Evolutionary conservation across 306 rosid genomes (phyloP).

Genomic region (Quercus aquifolioides): DNA sequence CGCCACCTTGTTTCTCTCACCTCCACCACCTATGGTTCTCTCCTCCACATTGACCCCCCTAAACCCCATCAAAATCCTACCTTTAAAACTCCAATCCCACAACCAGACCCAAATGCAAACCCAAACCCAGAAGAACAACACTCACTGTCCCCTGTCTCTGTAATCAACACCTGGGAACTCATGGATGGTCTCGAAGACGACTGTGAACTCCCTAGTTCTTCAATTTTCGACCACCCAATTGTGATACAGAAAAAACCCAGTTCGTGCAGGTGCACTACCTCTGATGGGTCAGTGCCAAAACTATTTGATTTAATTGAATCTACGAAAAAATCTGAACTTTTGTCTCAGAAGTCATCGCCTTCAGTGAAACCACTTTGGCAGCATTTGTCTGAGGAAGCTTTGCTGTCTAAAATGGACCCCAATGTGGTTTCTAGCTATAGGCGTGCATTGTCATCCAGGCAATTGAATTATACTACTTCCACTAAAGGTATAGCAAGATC

Average conservation of each 20-base stretch:
- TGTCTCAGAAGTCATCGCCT: conserved; percentile 21
- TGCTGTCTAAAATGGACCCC: conserved; percentile 71
- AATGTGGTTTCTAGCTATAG: conserved; percentile 68
- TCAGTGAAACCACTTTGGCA: conserved; percentile 72
- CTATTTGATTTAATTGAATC: conserved; percentile 41
- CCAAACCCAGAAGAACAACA: conserved; percentile 15
- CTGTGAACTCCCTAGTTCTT: conserved; percentile 11
- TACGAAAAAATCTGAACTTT: conserved; percentile 25
- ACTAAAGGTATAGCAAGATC: conserved; percentile 35
- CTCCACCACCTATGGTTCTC: conserved; percentile 88
- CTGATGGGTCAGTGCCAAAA: conserved; percentile 47
- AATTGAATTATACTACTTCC: conserved; percentile 27
- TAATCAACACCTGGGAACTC: conserved; percentile 92
- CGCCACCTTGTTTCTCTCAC: conserved; percentile 87
- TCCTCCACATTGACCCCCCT: conserved; percentile 44
- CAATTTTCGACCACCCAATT: conserved; percentile 21
- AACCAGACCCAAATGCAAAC: conserved; percentile 4
- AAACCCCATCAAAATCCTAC: conserved; percentile 32
- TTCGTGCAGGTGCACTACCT: conserved; percentile 45
- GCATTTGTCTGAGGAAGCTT: conserved; percentile 74
- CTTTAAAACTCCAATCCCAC: conserved; percentile 17
- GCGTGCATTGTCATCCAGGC: conserved; percentile 67
- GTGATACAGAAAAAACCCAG: conserved; percentile 24
- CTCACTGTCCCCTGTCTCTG: conserved; percentile 77
- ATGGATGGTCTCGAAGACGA: conserved; percentile 58